These are phyloP conservation scores for Cercospora sp. DNA, from an alignment of 2,329 filamentous ascomycete species.

Conservation along the genomic window DNA sequence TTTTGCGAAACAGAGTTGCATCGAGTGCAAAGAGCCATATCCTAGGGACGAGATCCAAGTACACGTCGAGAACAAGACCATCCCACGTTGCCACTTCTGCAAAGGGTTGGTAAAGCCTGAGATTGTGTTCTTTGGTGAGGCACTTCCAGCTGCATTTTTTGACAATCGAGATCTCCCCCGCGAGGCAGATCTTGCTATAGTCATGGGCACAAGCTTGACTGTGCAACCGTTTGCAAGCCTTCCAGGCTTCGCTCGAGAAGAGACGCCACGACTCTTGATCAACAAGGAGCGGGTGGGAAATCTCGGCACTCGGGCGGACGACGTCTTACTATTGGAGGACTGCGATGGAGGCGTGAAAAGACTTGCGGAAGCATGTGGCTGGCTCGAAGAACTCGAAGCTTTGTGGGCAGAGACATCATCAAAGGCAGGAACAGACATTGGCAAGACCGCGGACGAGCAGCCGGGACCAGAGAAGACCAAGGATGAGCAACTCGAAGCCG, in stretches of 20 bases:
- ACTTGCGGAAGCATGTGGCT: conserved; percentile 78
- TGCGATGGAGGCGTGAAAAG: conserved; percentile 80
- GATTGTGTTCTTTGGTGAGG: conserved; percentile 91
- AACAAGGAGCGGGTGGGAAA: conserved; percentile 82
- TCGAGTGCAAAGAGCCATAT: conserved; percentile 76
- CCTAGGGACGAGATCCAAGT: conserved; percentile 72
- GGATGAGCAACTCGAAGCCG: conserved; percentile 59
- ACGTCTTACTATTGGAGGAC: conserved; percentile 78
- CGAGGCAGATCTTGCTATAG: conserved; percentile 73
- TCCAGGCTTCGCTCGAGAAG: conserved; percentile 62
- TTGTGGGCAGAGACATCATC: conserved; percentile 70
- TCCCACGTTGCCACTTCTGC: conserved; percentile 72
- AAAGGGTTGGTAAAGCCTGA: conserved; percentile 85
- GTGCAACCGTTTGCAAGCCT: conserved; percentile 89
- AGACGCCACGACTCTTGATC: conserved; percentile 76
- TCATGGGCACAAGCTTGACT: conserved; percentile 83
- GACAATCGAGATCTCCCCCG: conserved; percentile 55
- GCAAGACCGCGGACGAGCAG: conserved; percentile 9
- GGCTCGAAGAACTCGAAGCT: conserved; percentile 77
- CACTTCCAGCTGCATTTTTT: conserved; percentile 67
- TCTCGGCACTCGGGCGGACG: conserved; percentile 74
- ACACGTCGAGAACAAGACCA: conserved; percentile 64
- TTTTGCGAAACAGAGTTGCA: conserved; percentile 87
- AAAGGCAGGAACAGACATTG: conserved; percentile 52
- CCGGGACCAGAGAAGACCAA: conserved; percentile 43